Evolutionary conservation across 495 filamentous ascomycete genomes (phyloP).

Genomic region (Neurospora tetrasperma): DNA sequence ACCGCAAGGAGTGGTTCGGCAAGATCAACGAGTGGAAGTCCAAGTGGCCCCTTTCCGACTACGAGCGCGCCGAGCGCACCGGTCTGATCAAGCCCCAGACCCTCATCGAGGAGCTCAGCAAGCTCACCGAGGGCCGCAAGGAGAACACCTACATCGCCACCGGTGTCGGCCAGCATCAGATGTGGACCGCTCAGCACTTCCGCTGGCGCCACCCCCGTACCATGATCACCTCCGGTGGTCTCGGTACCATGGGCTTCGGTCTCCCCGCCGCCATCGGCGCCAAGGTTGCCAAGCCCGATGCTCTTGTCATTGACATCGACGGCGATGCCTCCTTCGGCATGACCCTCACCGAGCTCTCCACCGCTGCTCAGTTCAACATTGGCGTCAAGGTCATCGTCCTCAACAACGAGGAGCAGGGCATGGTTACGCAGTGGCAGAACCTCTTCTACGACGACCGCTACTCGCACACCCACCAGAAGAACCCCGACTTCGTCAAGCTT

Average conservation of each 20-base stretch:
- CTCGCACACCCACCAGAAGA: conserved; percentile 82
- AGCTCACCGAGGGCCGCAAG: conserved; percentile 62
- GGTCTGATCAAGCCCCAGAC: conserved; percentile 83
- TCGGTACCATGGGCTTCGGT: conserved; percentile 94
- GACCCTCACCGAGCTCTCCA: conserved; percentile 88
- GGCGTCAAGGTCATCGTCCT: conserved; percentile 84
- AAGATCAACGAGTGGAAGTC: conserved; percentile 86
- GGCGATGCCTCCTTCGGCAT: conserved; percentile 96
- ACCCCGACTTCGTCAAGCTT: conserved; percentile 80
- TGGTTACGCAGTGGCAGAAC: conserved; percentile 95
- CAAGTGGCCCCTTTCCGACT: conserved; percentile 65
- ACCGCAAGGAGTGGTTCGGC: conserved; percentile 74
- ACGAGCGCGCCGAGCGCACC: conserved; percentile 56
- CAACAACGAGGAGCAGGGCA: conserved; percentile 95
- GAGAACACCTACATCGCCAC: conserved; percentile 76
- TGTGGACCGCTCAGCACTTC: conserved; percentile 95
- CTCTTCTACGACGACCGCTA: conserved; percentile 91
- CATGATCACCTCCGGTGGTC: conserved; percentile 83
- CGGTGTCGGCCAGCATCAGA: conserved; percentile 92
- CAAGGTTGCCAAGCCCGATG: conserved; percentile 78
- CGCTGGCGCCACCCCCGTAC: conserved; percentile 78
- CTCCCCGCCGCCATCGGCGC: conserved; percentile 89
- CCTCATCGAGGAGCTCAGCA: conserved; percentile 71
- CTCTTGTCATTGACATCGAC: conserved; percentile 86
- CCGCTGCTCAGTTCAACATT: conserved; percentile 84